Percentiles rank a stretch among this genome's conserved stretches.
phyloP scores from a whole-genome alignment of 305 asterid species.

The Solanum hybrid region DNA sequence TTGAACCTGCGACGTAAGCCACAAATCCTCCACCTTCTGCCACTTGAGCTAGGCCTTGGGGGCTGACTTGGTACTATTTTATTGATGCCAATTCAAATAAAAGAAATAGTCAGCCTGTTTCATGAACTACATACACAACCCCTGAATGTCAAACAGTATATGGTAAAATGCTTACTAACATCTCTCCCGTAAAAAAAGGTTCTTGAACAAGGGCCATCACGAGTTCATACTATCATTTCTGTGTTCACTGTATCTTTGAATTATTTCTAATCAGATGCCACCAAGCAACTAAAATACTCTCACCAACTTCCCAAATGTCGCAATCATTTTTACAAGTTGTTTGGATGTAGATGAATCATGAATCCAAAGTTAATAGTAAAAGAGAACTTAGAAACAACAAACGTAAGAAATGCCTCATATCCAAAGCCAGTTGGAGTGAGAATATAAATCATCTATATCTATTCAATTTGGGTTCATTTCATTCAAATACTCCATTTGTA shows the following conservation, averaged over 20 bases:
- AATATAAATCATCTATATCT: neutral
- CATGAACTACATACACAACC: neutral
- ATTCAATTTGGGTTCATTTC: neutral
- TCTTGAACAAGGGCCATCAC: neutral
- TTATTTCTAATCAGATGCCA: neutral
- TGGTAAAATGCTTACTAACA: neutral
- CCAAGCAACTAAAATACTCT: neutral
- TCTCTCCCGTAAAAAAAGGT: neutral
- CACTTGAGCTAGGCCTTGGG: no score
- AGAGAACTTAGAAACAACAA: neutral
- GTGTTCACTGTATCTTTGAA: neutral
- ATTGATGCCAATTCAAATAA: neutral
- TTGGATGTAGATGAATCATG: neutral
- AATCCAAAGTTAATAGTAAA: neutral
- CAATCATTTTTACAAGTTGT: neutral
- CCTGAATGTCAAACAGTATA: neutral
- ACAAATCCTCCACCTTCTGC: no score
- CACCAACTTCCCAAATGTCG: neutral
- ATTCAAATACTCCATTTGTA: neutral
- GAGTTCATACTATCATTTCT: neutral
- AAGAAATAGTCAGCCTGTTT: neutral
- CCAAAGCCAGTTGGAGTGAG: neutral
- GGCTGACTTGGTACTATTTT: neutral
- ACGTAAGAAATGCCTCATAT: neutral
- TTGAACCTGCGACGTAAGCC: no score